These are phyloP conservation scores for Salvia splendens DNA, from an alignment of 257 asterid genomes.

Conservation along the genomic window DNA sequence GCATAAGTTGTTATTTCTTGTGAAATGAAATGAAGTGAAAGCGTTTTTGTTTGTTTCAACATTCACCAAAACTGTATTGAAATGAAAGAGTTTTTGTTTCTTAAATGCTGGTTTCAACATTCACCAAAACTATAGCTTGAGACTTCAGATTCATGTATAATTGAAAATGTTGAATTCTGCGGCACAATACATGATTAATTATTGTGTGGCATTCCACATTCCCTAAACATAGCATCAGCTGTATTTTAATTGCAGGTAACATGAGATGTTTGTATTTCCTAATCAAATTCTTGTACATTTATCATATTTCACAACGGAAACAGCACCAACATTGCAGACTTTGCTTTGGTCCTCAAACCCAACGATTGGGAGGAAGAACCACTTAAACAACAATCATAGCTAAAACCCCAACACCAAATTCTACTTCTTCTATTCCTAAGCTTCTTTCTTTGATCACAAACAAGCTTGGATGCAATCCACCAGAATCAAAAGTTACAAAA, in stretches of 20 bases:
- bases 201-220: too few relatives aligned
- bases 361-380: slow-evolving; percentile 84
- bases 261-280: neutral
- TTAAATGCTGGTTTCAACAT: neutral
- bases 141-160: too few relatives aligned
- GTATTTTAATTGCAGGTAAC: too few relatives aligned
- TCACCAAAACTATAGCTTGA: neutral
- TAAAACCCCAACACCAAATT: too few relatives aligned
- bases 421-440: too few relatives aligned
- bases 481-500: neutral
- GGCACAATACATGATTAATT: too few relatives aligned
- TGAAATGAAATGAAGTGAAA: neutral
- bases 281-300: neutral
- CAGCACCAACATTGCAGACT: slow-evolving; percentile 95
- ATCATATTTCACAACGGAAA: slow-evolving; percentile 47
- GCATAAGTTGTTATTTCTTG: neutral
- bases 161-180: too few relatives aligned
- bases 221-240: too few relatives aligned
- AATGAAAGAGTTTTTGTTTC: neutral
- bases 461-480: neutral
- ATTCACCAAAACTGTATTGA: neutral
- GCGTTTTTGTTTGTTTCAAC: neutral
- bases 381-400: neutral
- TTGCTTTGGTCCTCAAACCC: slow-evolving; percentile 84
- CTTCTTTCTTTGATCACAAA: too few relatives aligned